phyloP scores from a whole-genome alignment of 2,329 filamentous ascomycete species.

The Sporothrix brasiliensis region DNA sequence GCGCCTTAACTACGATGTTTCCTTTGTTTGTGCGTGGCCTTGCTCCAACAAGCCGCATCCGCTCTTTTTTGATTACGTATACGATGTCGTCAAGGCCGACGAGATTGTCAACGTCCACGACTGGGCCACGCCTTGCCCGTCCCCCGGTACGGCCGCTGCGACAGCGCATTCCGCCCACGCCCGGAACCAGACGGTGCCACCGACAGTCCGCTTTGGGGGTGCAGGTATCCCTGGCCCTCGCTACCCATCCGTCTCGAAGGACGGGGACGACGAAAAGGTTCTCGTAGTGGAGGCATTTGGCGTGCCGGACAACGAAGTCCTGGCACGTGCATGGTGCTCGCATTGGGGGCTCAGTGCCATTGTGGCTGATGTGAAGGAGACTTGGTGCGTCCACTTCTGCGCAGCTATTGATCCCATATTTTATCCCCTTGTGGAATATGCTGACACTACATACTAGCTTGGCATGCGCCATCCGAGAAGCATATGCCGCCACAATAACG shows the following conservation, averaged over 20 bases:
- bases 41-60: constrained; percentile 67
- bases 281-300: constrained; percentile 74
- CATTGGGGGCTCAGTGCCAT: constrained; percentile 74
- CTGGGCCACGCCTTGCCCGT: constrained; percentile 59
- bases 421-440: not conserved
- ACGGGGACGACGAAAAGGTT: constrained; percentile 64
- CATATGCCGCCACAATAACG: constrained; percentile 72
- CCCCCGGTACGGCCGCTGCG: constrained; percentile 25
- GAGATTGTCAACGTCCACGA: constrained; percentile 66
- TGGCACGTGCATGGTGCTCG: constrained; percentile 75
- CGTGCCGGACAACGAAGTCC: constrained; percentile 73
- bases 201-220: constrained; percentile 33
- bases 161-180: constrained; percentile 31
- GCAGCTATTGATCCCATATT: not conserved
- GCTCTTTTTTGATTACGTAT: constrained; percentile 72
- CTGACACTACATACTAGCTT: constrained; percentile 51
- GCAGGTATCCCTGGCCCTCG: constrained; percentile 32
- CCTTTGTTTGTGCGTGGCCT: constrained; percentile 67
- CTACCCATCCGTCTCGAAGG: constrained; percentile 36
- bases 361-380: constrained; percentile 68
- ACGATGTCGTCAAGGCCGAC: constrained; percentile 62
- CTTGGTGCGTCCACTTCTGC: constrained; percentile 56
- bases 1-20: constrained; percentile 64
- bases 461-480: constrained; percentile 73
- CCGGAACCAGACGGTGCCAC: constrained; percentile 34